Conservation (phyloP, 2,329 filamentous ascomycete genomes). For the Colletotrichum eleusines region DNA sequence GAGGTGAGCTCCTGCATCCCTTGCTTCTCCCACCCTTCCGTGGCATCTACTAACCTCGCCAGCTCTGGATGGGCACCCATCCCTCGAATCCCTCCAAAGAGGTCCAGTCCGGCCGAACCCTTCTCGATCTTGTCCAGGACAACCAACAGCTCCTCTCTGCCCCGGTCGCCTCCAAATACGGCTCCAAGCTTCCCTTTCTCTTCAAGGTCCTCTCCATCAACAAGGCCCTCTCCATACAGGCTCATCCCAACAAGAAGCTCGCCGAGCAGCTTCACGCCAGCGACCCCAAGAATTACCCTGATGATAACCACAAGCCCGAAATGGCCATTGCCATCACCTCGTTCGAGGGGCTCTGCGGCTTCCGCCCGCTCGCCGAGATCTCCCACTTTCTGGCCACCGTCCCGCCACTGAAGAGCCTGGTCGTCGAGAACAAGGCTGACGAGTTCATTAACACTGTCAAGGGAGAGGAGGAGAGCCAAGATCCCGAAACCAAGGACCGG, state of each 20-base stretch:
- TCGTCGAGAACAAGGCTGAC: conserved; percentile 73
- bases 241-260: conserved; percentile 92
- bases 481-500: conserved; percentile 75
- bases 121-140: conserved; percentile 88
- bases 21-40: neutral
- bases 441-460: conserved; percentile 64
- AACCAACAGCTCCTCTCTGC: conserved; percentile 85
- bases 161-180: conserved; percentile 80
- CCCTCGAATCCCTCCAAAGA: conserved; percentile 96
- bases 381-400: conserved; percentile 79
- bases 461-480: conserved; percentile 55
- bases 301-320: conserved; percentile 99
- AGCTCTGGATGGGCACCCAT: conserved; percentile 99
- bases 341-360: conserved; percentile 96
- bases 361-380: conserved; percentile 89
- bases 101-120: conserved; percentile 81
- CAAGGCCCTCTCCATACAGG: conserved; percentile 97
- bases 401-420: conserved; percentile 70
- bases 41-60: conserved; percentile 29
- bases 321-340: conserved; percentile 98
- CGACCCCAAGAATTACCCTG: conserved; percentile 94
- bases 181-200: conserved; percentile 88
- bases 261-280: conserved; percentile 88
- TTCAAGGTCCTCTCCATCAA: conserved; percentile 98
- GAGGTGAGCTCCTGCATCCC: conserved; percentile 70